Evolutionary conservation across 164 flowering plant species (phyloP).

Genomic region (Aristolochia californica): DNA sequence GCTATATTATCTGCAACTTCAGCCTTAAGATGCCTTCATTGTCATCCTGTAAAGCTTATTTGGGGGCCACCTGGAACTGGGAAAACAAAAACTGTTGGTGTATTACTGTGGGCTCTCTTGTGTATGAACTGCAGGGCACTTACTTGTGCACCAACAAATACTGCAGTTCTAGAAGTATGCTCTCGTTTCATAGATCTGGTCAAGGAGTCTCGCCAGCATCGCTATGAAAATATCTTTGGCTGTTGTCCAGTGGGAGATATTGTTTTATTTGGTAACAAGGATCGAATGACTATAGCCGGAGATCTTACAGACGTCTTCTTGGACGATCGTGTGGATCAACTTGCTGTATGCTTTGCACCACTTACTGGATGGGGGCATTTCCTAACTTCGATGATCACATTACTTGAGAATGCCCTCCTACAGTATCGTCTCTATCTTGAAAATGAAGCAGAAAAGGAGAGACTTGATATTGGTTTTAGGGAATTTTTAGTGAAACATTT

Average conservation of each 20-base stretch:
- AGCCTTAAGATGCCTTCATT: slow-evolving; percentile 21
- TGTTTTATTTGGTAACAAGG: slow-evolving; percentile 54
- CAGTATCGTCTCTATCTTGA: slow-evolving; percentile 25
- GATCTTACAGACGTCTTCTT: slow-evolving; percentile 44
- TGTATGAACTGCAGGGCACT: slow-evolving; percentile 33
- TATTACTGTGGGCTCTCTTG: slow-evolving; percentile 31
- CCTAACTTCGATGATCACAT: slow-evolving; percentile 28
- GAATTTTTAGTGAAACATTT: not conserved
- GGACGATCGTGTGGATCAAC: slow-evolving; percentile 33
- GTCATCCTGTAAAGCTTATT: slow-evolving; percentile 37
- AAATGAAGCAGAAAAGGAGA: slow-evolving; percentile 16
- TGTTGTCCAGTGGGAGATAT: slow-evolving; percentile 40
- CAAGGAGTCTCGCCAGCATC: slow-evolving; percentile 8
- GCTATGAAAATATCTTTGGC: not conserved
- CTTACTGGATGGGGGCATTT: slow-evolving; percentile 38
- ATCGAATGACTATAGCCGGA: slow-evolving; percentile 28
- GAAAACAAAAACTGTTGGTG: slow-evolving; percentile 51
- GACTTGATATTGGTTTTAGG: not conserved
- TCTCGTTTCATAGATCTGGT: slow-evolving; percentile 37
- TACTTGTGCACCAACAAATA: slow-evolving; percentile 67
- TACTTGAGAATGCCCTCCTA: slow-evolving; percentile 37
- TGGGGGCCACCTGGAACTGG: slow-evolving; percentile 95
- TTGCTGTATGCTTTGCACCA: slow-evolving; percentile 35
- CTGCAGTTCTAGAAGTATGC: slow-evolving; percentile 51
- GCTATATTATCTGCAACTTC: slow-evolving; percentile 33